These are phyloP conservation scores for Ampelocalamus luodianensis DNA, from an alignment of 176 grass and related monocot genomes.

Conservation along the genomic window DNA sequence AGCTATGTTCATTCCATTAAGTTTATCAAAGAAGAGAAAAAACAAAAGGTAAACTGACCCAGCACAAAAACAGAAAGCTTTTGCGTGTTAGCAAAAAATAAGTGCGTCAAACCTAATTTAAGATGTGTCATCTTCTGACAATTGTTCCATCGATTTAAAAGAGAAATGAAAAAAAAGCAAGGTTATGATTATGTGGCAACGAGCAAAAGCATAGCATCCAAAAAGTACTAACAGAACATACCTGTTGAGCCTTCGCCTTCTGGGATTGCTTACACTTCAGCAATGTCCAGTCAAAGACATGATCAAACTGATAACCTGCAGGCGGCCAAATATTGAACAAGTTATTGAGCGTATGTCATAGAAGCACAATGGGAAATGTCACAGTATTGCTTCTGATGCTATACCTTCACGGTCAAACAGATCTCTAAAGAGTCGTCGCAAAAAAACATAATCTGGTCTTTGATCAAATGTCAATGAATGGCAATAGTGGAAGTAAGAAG, in stretches of 20 bases:
- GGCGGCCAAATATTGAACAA: constrained; percentile 27
- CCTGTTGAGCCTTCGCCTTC: constrained; percentile 60
- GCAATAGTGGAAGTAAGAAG: constrained; percentile 74
- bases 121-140: constrained; percentile 26
- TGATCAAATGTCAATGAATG: constrained; percentile 68
- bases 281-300: constrained; percentile 73
- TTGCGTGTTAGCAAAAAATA: no score
- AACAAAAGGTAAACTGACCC: no score
- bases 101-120: constrained; percentile 20
- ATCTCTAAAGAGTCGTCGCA: constrained; percentile 61
- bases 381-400: constrained; percentile 30
- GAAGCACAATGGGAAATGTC: constrained; percentile 18
- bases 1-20: neutral
- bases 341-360: neutral
- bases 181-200: constrained; percentile 1
- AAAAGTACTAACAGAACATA: constrained; percentile 35
- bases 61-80: no score
- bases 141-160: neutral
- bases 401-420: constrained; percentile 69
- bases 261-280: constrained; percentile 68
- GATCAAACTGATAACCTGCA: constrained; percentile 64
- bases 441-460: constrained; percentile 62
- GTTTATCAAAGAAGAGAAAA: neutral
- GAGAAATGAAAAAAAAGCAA: neutral
- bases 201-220: neutral